These are phyloP conservation scores for Tubosaeta sp. DNA, from an alignment of 768 basidiomycete species.

Conservation along the genomic window DNA sequence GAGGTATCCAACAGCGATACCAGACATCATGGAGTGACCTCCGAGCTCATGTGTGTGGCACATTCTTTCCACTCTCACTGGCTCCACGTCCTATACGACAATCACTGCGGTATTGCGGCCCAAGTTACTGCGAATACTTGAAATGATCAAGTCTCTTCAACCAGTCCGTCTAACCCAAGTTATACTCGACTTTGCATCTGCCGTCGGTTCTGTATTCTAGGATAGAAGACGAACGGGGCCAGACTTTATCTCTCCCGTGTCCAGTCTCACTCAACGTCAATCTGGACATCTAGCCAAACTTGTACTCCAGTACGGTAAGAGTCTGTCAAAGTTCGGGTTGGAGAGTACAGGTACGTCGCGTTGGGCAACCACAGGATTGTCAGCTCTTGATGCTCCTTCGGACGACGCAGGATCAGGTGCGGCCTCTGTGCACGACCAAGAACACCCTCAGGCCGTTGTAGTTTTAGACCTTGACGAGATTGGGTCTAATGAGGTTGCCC, in stretches of 20 bases:
- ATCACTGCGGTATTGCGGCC: too few relatives aligned
- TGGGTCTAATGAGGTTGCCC: too few relatives aligned
- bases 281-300: conserved; percentile 16
- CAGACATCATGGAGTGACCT: too few relatives aligned
- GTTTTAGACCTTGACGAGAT: conserved; percentile 12
- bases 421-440: not conserved
- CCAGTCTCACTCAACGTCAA: conserved; percentile 16
- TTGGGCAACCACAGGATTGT: too few relatives aligned
- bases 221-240: conserved; percentile 19
- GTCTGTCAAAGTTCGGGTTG: not conserved
- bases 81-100: conserved; percentile 21
- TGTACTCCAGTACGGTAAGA: conserved; percentile 11
- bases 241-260: conserved; percentile 16
- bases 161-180: conserved; percentile 12
- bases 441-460: conserved; percentile 5
- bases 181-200: conserved; percentile 11
- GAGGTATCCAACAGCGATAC: too few relatives aligned
- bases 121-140: too few relatives aligned
- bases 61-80: too few relatives aligned
- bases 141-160: conserved; percentile 18
- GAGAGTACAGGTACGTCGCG: not conserved
- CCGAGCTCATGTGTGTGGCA: too few relatives aligned
- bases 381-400: not conserved
- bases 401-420: too few relatives aligned
- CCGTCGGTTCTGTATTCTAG: conserved; percentile 14